phyloP scores from a whole-genome alignment of 129 eudicot species.

The Rutidosis leptorrhynchoides region DNA sequence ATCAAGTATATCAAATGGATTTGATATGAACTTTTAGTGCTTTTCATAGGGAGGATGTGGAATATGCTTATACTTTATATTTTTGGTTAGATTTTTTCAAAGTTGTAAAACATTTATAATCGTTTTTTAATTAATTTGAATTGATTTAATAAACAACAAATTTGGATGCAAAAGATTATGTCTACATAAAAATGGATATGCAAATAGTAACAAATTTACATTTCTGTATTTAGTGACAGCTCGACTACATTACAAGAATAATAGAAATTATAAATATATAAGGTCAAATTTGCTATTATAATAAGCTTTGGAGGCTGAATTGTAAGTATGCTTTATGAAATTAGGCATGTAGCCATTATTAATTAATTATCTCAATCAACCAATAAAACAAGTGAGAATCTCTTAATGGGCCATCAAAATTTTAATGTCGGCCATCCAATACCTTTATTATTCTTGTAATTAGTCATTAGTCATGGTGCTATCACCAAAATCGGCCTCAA shows the following conservation, averaged over 20 bases:
- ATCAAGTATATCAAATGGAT: background rate
- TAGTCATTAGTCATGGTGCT: background rate
- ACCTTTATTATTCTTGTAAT: background rate
- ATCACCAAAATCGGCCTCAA: background rate
- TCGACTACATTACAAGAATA: background rate
- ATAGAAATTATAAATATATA: background rate
- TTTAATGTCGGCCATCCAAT: slow-evolving; percentile 33
- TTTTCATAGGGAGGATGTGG: background rate
- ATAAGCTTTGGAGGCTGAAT: slow-evolving; percentile 6
- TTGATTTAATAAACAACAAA: background rate
- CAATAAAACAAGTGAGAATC: slow-evolving; percentile 17
- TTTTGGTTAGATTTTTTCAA: background rate
- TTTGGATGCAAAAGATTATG: background rate
- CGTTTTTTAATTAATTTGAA: too few relatives aligned
- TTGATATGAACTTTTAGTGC: background rate
- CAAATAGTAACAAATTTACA: background rate
- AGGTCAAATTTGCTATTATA: slow-evolving; percentile 6
- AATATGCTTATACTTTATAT: background rate
- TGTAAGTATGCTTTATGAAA: background rate
- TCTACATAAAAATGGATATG: background rate
- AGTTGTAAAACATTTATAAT: too few relatives aligned
- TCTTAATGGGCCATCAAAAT: slow-evolving; percentile 26
- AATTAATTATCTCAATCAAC: slow-evolving; percentile 5
- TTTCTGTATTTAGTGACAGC: background rate
- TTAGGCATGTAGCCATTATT: slow-evolving; percentile 24